Conservation (phyloP, 805 yeast species). For the Torulaspora indica region DNA sequence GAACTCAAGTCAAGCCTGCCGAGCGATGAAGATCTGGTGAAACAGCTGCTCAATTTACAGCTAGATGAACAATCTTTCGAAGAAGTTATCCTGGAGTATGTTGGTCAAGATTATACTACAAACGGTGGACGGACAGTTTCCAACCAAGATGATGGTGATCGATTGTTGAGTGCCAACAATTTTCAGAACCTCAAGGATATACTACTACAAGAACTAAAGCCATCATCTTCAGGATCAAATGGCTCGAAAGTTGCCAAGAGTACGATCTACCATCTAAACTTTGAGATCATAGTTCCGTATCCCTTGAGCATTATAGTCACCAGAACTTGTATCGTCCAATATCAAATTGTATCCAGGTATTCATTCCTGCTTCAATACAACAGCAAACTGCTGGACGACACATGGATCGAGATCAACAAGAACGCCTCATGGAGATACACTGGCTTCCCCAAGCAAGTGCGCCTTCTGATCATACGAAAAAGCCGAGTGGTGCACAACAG, state of each 20-base stretch:
- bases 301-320: slow-evolving; percentile 77
- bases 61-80: slow-evolving; percentile 38
- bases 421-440: slow-evolving; percentile 63
- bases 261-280: slow-evolving; percentile 47
- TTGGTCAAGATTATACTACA: slow-evolving; percentile 44
- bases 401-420: slow-evolving; percentile 63
- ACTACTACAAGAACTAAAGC: slow-evolving; percentile 40
- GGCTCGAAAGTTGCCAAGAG: slow-evolving; percentile 25
- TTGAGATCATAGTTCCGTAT: slow-evolving; percentile 69
- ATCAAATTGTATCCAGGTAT: slow-evolving; percentile 74
- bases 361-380: slow-evolving; percentile 59
- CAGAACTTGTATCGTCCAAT: slow-evolving; percentile 66
- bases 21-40: slow-evolving; percentile 17
- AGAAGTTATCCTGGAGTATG: slow-evolving; percentile 20
- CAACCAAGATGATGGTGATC: slow-evolving; percentile 10
- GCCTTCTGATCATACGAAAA: slow-evolving; percentile 51
- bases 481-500: slow-evolving; percentile 51
- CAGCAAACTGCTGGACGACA: slow-evolving; percentile 52
- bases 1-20: slow-evolving; percentile 7
- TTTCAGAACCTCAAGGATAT: slow-evolving; percentile 43
- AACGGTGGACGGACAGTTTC: background rate
- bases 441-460: slow-evolving; percentile 41
- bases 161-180: slow-evolving; percentile 43
- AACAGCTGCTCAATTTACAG: slow-evolving; percentile 33
- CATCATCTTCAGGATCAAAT: slow-evolving; percentile 9